Conservation (phyloP, 805 yeast species). For the Nakazawaea molendinolei region DNA sequence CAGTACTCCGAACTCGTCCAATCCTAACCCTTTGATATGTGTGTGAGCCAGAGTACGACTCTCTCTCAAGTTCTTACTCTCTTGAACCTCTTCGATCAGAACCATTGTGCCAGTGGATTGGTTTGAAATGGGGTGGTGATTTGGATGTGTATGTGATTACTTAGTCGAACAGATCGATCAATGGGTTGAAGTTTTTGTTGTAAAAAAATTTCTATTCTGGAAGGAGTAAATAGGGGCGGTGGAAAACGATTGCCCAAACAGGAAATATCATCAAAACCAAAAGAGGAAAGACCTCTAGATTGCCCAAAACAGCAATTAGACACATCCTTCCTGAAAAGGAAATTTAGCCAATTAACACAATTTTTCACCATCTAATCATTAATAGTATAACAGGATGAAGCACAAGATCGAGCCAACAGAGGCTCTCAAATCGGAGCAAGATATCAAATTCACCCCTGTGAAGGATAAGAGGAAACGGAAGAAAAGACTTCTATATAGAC, state of each 20-base stretch:
- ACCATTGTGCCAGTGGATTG: conserved; percentile 9
- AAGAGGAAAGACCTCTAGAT: too few relatives aligned
- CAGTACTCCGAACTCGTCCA: conserved; percentile 85
- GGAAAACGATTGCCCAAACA: too few relatives aligned
- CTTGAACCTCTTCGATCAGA: conserved; percentile 16
- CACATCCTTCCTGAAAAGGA: too few relatives aligned
- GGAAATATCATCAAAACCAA: too few relatives aligned
- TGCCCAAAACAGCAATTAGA: too few relatives aligned
- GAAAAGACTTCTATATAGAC: conserved; percentile 40
- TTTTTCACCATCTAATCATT: too few relatives aligned
- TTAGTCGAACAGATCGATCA: too few relatives aligned
- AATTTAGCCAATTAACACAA: too few relatives aligned
- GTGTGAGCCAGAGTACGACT: conserved; percentile 92
- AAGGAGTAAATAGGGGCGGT: too few relatives aligned
- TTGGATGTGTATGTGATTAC: not conserved
- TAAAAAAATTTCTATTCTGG: too few relatives aligned
- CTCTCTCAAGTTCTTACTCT: conserved; percentile 30
- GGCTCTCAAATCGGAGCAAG: conserved; percentile 1
- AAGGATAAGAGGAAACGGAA: conserved; percentile 23
- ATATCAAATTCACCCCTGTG: not conserved
- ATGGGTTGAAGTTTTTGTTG: too few relatives aligned
- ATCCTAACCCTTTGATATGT: conserved; percentile 90
- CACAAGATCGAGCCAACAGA: not conserved
- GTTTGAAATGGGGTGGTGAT: not conserved
- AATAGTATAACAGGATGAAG: not conserved